These are phyloP conservation scores for Abelmoschus esculentus DNA, from an alignment of 345 rosid genomes.

Conservation along the genomic window DNA sequence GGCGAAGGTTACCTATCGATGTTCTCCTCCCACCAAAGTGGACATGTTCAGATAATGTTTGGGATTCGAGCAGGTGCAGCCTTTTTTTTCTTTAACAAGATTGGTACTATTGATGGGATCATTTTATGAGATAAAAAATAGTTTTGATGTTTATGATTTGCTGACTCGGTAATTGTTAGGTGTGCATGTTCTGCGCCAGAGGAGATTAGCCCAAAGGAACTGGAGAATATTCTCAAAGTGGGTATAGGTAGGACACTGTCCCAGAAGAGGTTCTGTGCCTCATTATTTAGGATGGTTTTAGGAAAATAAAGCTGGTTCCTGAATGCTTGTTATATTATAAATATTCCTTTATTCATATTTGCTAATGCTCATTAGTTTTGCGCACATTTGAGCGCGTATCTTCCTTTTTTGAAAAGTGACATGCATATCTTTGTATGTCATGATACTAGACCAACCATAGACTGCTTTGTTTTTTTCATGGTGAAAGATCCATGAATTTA, in stretches of 20 bases:
- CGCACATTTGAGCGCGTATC: background rate
- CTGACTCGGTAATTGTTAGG: conserved; percentile 31
- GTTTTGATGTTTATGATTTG: background rate
- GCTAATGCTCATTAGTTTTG: background rate
- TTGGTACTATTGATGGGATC: background rate
- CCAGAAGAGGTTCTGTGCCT: background rate
- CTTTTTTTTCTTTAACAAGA: background rate
- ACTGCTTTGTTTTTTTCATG: background rate
- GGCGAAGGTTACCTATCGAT: conserved; percentile 69
- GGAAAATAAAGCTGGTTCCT: background rate
- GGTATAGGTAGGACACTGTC: conserved; percentile 46
- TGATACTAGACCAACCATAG: background rate
- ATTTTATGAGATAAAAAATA: background rate
- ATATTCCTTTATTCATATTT: background rate
- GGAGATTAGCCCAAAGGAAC: conserved; percentile 52
- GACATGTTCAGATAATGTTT: conserved; percentile 65
- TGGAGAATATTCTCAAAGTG: conserved; percentile 45
- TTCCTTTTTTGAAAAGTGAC: background rate
- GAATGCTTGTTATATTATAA: background rate
- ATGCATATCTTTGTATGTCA: background rate
- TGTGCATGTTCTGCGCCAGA: conserved; percentile 56
- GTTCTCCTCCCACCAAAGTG: conserved; percentile 72
- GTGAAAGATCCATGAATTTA: background rate
- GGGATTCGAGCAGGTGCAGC: conserved; percentile 61
- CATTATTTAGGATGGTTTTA: background rate